Percentiles rank a stretch among this genome's conserved stretches.
Evolutionary conservation across 164 flowering plant genomes (phyloP).

Genomic region (Akebia trifoliata): DNA sequence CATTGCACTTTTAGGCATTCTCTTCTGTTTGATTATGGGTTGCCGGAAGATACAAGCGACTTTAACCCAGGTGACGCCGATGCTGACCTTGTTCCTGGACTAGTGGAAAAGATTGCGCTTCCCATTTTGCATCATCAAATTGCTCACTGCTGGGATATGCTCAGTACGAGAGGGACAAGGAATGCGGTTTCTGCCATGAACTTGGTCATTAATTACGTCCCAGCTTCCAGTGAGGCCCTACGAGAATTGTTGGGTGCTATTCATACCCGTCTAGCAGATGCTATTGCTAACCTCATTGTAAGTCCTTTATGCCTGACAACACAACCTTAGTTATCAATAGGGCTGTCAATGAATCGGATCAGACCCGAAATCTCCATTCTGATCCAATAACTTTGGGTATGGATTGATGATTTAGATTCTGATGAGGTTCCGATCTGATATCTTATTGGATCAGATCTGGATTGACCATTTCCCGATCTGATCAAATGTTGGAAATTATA

Average conservation of each 20-base stretch:
- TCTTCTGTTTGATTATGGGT: constrained; percentile 70
- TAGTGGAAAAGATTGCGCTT: constrained; percentile 85
- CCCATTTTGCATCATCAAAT: constrained; percentile 87
- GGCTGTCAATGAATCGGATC: too few relatives aligned
- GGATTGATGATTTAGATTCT: too few relatives aligned
- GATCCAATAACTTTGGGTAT: too few relatives aligned
- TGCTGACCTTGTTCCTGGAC: constrained; percentile 72
- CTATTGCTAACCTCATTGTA: constrained; percentile 62
- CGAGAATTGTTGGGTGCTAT: constrained; percentile 59
- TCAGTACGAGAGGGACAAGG: constrained; percentile 68
- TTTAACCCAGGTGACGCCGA: constrained; percentile 64
- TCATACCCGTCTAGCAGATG: constrained; percentile 63
- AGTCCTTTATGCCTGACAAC: constrained; percentile 5
- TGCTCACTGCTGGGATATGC: constrained; percentile 85
- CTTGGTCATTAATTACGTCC: constrained; percentile 59
- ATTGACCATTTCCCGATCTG: too few relatives aligned
- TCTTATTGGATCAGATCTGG: too few relatives aligned
- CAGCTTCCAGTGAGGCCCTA: constrained; percentile 61
- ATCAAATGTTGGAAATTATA: too few relatives aligned
- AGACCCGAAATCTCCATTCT: too few relatives aligned
- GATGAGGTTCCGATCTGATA: too few relatives aligned
- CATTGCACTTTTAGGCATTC: constrained; percentile 55
- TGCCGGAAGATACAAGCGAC: constrained; percentile 49
- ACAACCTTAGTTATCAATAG: too few relatives aligned
- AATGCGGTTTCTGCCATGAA: constrained; percentile 77